Conservation (phyloP, 768 basidiomycete genomes). For the Russula vinacea region DNA sequence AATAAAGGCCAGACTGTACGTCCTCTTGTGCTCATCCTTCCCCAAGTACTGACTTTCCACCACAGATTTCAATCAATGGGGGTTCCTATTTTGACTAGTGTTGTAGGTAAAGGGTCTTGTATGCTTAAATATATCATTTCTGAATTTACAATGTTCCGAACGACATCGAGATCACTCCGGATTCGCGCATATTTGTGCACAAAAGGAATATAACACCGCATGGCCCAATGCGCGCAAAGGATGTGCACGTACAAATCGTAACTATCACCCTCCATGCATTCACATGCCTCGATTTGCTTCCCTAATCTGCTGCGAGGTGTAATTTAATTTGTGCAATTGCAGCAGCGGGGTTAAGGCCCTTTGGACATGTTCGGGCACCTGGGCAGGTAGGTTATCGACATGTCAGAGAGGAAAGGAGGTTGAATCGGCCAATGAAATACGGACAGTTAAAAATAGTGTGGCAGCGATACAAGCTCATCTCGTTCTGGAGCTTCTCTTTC, state of each 20-base stretch:
- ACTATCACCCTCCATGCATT: background rate
- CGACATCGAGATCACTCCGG: background rate
- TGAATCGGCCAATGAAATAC: constrained; percentile 32
- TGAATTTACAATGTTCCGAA: background rate
- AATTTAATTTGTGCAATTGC: constrained; percentile 95
- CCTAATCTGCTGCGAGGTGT: constrained; percentile 73
- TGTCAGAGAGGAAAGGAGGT: background rate
- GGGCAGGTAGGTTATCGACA: background rate
- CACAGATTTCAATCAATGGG: constrained; percentile 19
- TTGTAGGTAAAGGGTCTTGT: background rate
- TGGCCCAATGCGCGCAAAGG: constrained; percentile 5
- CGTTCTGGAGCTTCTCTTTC: constrained; percentile 89
- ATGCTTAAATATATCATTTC: background rate
- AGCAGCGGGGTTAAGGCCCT: constrained; percentile 89
- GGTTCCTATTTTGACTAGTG: constrained; percentile 10
- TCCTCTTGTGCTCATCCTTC: background rate
- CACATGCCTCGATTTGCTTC: background rate
- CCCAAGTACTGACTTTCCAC: background rate
- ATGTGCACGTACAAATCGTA: constrained; percentile 6
- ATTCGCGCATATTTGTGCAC: constrained; percentile 5
- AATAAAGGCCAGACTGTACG: constrained; percentile 21
- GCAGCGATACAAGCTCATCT: constrained; percentile 94
- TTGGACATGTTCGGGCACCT: constrained; percentile 93
- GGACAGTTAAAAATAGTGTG: constrained; percentile 97
- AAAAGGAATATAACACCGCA: constrained; percentile 5